These are phyloP conservation scores for Colletotrichum limetticola DNA, from an alignment of 2,329 filamentous ascomycete species.

Conservation along the genomic window DNA sequence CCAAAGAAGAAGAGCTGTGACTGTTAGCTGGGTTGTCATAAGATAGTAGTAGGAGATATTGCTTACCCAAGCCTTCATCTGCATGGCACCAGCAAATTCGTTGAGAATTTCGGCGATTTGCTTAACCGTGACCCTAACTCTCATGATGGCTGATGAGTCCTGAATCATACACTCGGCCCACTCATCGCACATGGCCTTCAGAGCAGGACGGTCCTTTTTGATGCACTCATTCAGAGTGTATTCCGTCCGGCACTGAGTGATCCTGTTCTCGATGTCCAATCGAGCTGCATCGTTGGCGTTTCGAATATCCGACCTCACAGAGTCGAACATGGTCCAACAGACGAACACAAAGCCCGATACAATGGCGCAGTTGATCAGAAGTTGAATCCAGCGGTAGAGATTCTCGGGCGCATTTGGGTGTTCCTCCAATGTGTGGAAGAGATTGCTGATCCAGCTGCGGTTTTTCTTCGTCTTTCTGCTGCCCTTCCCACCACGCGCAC, in stretches of 20 bases:
- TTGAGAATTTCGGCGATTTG: constrained; percentile 95
- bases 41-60: background rate
- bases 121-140: constrained; percentile 83
- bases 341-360: constrained; percentile 69
- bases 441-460: constrained; percentile 51
- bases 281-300: constrained; percentile 76
- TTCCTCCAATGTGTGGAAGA: constrained; percentile 64
- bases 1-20: constrained; percentile 62
- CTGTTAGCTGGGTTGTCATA: background rate
- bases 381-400: constrained; percentile 67
- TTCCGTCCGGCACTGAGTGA: constrained; percentile 77
- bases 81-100: constrained; percentile 90
- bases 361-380: constrained; percentile 72
- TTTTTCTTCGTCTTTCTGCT: constrained; percentile 2
- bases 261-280: constrained; percentile 76
- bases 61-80: constrained; percentile 76
- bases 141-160: constrained; percentile 81
- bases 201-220: constrained; percentile 72
- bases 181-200: constrained; percentile 77
- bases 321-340: constrained; percentile 71
- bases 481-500: constrained; percentile 34
- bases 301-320: constrained; percentile 79
- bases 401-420: constrained; percentile 70
- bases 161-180: constrained; percentile 92
- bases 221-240: constrained; percentile 83